Evolutionary conservation across 2,329 filamentous ascomycete genomes (phyloP), one percentile per base, ranked within the genome.

Genomic region (Blastomyces percursus): DNA sequence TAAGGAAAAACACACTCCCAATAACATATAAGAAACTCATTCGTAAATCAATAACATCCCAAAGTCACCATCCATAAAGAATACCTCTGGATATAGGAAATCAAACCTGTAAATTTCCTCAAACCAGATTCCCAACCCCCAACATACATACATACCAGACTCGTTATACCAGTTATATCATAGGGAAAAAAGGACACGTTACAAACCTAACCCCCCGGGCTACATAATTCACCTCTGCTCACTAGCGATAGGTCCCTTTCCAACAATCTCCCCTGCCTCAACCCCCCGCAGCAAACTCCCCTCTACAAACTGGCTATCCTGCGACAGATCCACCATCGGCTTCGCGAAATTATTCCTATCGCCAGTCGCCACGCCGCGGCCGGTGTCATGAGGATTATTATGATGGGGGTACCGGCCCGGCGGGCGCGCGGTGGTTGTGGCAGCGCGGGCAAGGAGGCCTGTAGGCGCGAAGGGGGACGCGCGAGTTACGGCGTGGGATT

Each of bases 271-370:
- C 24, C 57, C 50, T 59, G 63, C 65, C 59, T 75, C 72, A 46
- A 74, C 68, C 50, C 71, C 69, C n/a, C 73, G 70, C 16, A 80
- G 67, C 55, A 80, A 64, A 68, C 78, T 80, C 2, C 78, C 78
- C 64, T 78, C 75, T 3, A 71, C 73, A 65, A 79, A 80, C 5
- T 75, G 73, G 38, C 74, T 79, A 14, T 71, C 69, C 0, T 72
- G 70, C 4, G 71, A 71, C 61, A 80, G 64, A 65, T 80, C 77
- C 14, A 80, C 66, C 69, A 80, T 70, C 11, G 78, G 78, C 60
- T 73, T 73, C 5, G 54, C 62, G 19, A 70, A 70, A 1, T 72
- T 73, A 62, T 74, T 69, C 16, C 75, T 71, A 59, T 75, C 70
- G 5, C 76, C 76, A 2, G 75, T 77, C 24, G 73, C 75, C 2